Evolutionary conservation across 1,284 basidiomycete species (phyloP), one percentile per base, ranked within the genome.

Genomic region (Rhodotorula sp.): DNA sequence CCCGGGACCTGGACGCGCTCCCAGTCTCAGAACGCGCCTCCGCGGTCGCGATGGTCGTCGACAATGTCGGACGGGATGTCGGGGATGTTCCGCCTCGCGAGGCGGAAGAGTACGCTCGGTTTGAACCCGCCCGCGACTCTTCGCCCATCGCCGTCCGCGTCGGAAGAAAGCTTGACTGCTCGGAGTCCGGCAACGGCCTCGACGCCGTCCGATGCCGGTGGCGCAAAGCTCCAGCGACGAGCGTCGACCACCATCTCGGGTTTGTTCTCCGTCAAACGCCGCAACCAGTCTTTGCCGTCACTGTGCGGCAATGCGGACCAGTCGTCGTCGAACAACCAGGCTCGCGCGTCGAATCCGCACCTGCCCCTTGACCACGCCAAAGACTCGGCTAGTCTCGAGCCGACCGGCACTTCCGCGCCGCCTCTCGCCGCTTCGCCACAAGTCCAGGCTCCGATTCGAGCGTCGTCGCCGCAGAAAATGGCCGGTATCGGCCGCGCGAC

Each of bases 71-170:
- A 69, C 26, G 67, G 67, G 15, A 47, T 74, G 34, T 62, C 71
- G 20, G 62, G 20, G 58, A 61, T 65, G n/a, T 70, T 74, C 65
- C 62, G 68, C 20, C 51, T 75, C 29, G 63, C 65, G 23, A 68
- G 71, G 15, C 73, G 73, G 58, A 65, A 64, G 49, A 68, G 66
- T 39, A 62, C 65, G 34, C 66, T 75, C 61, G 73, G 69, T 2
- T 61, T 72, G 14, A 62, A 54, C 31, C 56, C 64, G 12, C 73
- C 70, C 15, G 61, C 65, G 21, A 46, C 67, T 0, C 16, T 59
- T 12, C 49, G 65, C 56, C 18, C 29, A 12, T 49, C 69, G 49
- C 58, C 69, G 14, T 51, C 61, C 26, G 48, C 61, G 1, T 59
- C 61, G 15, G 51, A 56, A 20, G 67, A 68, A 15, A 16, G 43